Evolutionary conservation across 129 eudicot genomes (phyloP).

Genomic region (Flaveria sonorensis): DNA sequence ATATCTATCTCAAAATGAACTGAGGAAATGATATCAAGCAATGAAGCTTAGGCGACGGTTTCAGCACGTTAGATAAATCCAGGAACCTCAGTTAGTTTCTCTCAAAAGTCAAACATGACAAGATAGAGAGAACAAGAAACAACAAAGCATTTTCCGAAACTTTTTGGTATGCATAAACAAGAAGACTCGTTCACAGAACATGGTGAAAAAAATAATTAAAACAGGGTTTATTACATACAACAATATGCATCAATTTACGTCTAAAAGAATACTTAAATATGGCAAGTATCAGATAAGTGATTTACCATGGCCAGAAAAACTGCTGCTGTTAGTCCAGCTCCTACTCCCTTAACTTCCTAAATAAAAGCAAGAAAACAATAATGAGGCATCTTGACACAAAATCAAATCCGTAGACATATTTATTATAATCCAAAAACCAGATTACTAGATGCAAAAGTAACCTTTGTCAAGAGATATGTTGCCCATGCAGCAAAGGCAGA

Average conservation of each 20-base stretch:
- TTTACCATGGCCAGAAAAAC: constrained; percentile 93
- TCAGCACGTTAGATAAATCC: neutral
- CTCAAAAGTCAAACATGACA: neutral
- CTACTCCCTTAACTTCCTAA: constrained; percentile 94
- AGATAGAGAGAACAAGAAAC: neutral
- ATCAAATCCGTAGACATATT: neutral
- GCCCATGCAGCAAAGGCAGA: constrained; percentile 99
- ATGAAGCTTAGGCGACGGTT: neutral
- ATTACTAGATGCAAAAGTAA: constrained; percentile 31
- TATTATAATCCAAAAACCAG: neutral
- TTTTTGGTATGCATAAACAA: neutral
- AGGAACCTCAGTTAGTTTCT: neutral
- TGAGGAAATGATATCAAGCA: constrained; percentile 4
- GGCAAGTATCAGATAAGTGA: constrained; percentile 20
- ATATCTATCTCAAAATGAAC: constrained; percentile 9
- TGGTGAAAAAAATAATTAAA: neutral
- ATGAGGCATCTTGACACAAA: constrained; percentile 1
- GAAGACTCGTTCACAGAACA: neutral
- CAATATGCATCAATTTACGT: constrained; percentile 1
- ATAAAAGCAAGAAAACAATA: constrained; percentile 20
- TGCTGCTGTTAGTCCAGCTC: constrained; percentile 96
- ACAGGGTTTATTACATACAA: constrained; percentile 1
- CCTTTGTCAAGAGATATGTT: constrained; percentile 88
- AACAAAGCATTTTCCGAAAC: neutral
- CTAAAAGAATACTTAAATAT: constrained; percentile 6